Conservation (phyloP, 108 stramenopile species). For the Pseudonitzschia multiseries region DNA sequence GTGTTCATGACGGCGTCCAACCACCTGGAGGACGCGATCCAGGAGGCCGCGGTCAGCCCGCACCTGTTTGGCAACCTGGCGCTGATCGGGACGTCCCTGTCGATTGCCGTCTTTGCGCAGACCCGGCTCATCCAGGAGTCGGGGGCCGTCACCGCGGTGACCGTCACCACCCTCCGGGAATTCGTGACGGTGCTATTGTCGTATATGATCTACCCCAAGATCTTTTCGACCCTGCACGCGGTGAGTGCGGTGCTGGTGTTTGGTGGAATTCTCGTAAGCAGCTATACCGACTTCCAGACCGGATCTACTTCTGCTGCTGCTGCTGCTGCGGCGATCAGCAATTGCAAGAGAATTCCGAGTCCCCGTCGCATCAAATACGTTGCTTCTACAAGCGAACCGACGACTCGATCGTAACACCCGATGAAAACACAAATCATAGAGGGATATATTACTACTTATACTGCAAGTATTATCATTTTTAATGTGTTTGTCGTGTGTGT, state of each 20-base stretch:
- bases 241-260: slow-evolving; percentile 32
- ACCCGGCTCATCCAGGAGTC: slow-evolving; percentile 53
- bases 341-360: too few species aligned
- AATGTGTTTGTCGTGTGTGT: too few species aligned
- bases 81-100: slow-evolving; percentile 48
- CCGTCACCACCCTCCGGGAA: slow-evolving; percentile 59
- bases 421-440: too few species aligned
- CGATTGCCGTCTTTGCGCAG: slow-evolving; percentile 61
- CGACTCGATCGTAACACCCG: neutral
- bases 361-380: too few species aligned
- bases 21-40: slow-evolving; percentile 20
- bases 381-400: too few species aligned
- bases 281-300: slow-evolving; percentile 5
- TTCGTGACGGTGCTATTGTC: slow-evolving; percentile 47
- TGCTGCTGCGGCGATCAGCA: too few species aligned
- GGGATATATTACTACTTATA: too few species aligned
- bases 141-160: slow-evolving; percentile 57
- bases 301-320: too few species aligned
- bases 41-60: slow-evolving; percentile 31
- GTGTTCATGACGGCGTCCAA: slow-evolving; percentile 37
- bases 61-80: slow-evolving; percentile 48
- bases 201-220: slow-evolving; percentile 59
- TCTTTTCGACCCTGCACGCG: slow-evolving; percentile 32
- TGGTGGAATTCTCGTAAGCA: slow-evolving; percentile 34
- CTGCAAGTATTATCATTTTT: too few species aligned